Conservation (phyloP, 2,329 filamentous ascomycete species). For the Acephala macrosclerotiorum region DNA sequence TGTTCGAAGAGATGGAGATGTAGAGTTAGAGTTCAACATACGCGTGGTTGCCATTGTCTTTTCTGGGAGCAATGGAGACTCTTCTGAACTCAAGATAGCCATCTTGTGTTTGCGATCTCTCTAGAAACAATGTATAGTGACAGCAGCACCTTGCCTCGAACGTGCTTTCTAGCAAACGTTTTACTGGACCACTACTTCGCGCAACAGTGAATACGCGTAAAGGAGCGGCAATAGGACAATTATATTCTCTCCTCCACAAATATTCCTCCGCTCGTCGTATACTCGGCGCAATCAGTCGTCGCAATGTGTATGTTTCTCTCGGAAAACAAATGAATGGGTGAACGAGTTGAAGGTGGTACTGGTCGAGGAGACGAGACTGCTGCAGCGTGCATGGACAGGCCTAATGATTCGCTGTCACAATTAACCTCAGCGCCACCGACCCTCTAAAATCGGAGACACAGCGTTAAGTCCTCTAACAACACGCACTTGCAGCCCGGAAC, state of each 20-base stretch:
- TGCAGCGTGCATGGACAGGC: not conserved
- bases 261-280: not conserved
- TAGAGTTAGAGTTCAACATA: too few relatives aligned
- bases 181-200: not conserved
- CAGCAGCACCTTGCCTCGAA: not conserved
- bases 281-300: not conserved
- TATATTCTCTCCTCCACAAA: not conserved
- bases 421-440: not conserved
- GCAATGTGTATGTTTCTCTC: not conserved
- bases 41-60: not conserved
- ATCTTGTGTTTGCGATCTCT: not conserved
- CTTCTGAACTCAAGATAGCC: constrained; percentile 1
- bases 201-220: not conserved
- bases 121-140: not conserved
- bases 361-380: not conserved
- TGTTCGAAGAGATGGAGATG: not conserved
- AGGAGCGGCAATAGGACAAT: not conserved
- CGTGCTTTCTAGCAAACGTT: not conserved
- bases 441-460: not conserved
- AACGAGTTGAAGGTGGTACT: not conserved
- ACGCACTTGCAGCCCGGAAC: not conserved
- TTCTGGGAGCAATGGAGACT: not conserved
- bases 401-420: not conserved
- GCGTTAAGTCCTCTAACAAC: not conserved
- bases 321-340: not conserved